Evolutionary conservation across 75 land plant species (phyloP), one percentile per base, ranked within the genome.

Genomic region (Pinus tabuliformis): DNA sequence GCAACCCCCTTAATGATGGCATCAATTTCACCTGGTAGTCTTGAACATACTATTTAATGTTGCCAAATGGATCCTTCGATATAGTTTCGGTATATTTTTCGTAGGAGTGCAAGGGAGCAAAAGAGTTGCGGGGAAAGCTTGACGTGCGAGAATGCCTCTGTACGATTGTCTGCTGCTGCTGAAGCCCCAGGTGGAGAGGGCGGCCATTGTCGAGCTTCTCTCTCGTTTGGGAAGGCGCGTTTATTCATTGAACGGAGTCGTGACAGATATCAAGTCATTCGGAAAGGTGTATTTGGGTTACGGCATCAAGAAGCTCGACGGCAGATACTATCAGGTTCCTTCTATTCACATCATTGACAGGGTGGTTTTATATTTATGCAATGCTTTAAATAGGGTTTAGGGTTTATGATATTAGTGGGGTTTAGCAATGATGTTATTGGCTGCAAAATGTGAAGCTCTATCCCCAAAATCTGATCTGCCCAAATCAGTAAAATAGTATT

Each of bases 231-330:
- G 95, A 0, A 85, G 74, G 71, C 91, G 89, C 36, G 95, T 90
- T 11, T 90, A 73, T 84, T 65, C 64, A 8, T 78, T 85, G 60
- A 90, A 86, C 65, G 99, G 99, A 15, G 97, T 94, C 56, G 63
- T 96, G 65, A 92, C 95, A 21, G 92, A 94, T 13, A 39, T 96
- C 61, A 94, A 92, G 78, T 90, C 92, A 1, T 96, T 94, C 62
- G 97, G 99, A 9, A 81, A 85, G 85, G 62, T 59, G 6, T 18
- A 59, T n/a, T 80, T 93, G 36, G 98, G 92, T 1, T 95, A 93
- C 85, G 91, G 87, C 28, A 95, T 95, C 78, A 96, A 83, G 86
- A 96, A 94, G 81, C 91, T 84, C 11, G 95, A 94, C 75, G 99
- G 97, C 6, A 85, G 93, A 74, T 85, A 92, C 76, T 90, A 75